Evolutionary conservation across 208 protist genomes (phyloP).

Genomic region (Polymyxa betae): DNA sequence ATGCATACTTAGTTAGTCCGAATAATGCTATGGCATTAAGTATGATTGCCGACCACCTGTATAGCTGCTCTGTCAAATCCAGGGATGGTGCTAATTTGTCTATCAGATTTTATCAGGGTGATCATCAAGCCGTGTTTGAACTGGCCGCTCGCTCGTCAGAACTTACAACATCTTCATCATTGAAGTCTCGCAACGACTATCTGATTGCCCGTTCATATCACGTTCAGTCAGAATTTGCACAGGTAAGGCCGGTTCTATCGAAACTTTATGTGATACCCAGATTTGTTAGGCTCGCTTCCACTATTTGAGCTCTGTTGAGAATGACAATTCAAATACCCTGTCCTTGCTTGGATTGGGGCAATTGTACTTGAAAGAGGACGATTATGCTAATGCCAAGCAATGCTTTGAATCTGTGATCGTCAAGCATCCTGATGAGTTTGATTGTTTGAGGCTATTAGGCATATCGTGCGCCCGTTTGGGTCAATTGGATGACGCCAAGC

Average conservation of each 20-base stretch:
- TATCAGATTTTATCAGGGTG: slow-evolving; percentile 24
- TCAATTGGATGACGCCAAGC: not conserved
- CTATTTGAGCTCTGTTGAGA: not conserved
- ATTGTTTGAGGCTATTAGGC: slow-evolving; percentile 16
- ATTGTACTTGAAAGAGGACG: slow-evolving; percentile 3
- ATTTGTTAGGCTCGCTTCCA: not conserved
- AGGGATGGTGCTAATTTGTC: not conserved
- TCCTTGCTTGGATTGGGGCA: not conserved
- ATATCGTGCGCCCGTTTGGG: not conserved
- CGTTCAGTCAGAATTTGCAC: not conserved
- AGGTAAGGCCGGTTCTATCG: slow-evolving; percentile 6
- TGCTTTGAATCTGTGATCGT: not conserved
- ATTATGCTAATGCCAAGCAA: not conserved
- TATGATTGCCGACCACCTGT: slow-evolving; percentile 41
- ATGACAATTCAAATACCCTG: not conserved
- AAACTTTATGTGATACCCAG: not conserved
- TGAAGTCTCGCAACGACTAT: not conserved
- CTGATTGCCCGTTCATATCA: slow-evolving; percentile 33
- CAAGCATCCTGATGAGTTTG: slow-evolving; percentile 31
- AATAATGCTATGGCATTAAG: not conserved
- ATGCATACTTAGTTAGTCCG: not conserved
- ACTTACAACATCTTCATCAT: not conserved
- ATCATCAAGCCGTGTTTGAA: not conserved
- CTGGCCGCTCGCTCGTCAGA: not conserved
- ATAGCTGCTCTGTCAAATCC: not conserved